A percentile compares a stretch with the other conserved stretches of the same genome.
Conservation (phyloP, 129 eudicot genomes). For the Pittosporum tobira region DNA sequence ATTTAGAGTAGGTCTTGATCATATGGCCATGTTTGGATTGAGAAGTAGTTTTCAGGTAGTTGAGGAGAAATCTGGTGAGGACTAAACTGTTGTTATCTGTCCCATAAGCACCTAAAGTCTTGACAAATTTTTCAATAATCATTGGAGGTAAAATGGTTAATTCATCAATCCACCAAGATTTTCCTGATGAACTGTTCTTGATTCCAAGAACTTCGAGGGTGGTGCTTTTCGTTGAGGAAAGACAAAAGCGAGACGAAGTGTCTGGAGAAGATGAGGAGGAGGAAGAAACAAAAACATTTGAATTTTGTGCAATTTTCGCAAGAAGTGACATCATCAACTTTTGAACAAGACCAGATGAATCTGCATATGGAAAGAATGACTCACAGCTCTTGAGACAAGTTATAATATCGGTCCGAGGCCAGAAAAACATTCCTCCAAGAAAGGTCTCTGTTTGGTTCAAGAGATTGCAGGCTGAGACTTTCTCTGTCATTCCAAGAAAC, state of each 20-base stretch:
- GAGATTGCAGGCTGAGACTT: constrained; percentile 29
- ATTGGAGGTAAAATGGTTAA: constrained; percentile 51
- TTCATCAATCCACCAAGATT: constrained; percentile 82
- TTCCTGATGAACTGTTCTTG: constrained; percentile 19
- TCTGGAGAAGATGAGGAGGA: constrained; percentile 58
- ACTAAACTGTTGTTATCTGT: constrained; percentile 53
- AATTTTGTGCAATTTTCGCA: constrained; percentile 57
- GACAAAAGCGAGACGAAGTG: constrained; percentile 9
- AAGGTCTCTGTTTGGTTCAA: constrained; percentile 43
- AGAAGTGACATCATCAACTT: constrained; percentile 49
- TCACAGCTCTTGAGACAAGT: constrained; percentile 44
- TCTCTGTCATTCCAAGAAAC: constrained; percentile 63
- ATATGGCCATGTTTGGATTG: constrained; percentile 16
- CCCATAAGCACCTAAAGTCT: constrained; percentile 55
- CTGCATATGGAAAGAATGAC: constrained; percentile 39
- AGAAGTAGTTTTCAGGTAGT: constrained; percentile 50
- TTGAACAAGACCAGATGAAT: constrained; percentile 54
- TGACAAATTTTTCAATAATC: constrained; percentile 41
- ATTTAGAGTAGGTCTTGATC: constrained; percentile 9
- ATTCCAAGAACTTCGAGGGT: constrained; percentile 12
- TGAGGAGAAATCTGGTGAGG: constrained; percentile 67
- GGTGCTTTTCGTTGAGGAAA: constrained; percentile 7
- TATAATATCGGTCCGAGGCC: constrained; percentile 54
- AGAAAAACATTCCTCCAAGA: constrained; percentile 45
- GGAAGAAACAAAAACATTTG: constrained; percentile 35